A percentile compares a stretch with the other conserved stretches of the same genome.
Evolutionary conservation across 768 basidiomycete species (phyloP).

Genomic region (Tricholoma sp.): DNA sequence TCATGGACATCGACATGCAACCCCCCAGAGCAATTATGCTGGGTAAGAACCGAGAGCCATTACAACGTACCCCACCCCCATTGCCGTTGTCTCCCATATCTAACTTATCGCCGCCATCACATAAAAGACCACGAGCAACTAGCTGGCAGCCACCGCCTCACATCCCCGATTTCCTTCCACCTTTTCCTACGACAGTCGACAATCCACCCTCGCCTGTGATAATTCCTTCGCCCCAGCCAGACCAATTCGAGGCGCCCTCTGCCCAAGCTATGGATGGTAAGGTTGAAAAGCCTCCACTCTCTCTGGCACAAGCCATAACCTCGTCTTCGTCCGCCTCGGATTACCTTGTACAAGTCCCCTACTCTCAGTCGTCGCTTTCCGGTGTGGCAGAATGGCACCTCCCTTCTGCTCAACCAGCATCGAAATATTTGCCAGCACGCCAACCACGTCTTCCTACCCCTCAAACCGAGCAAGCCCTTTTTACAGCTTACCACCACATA

Average conservation of each 20-base stretch:
- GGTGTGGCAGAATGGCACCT: conserved; percentile 66
- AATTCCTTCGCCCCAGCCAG: conserved; percentile 30
- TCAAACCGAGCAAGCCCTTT: conserved; percentile 57
- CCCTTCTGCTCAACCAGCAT: conserved; percentile 35
- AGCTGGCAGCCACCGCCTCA: conserved; percentile 60
- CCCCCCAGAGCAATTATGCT: conserved; percentile 12
- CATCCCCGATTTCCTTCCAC: conserved; percentile 63
- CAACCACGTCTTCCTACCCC: conserved; percentile 32
- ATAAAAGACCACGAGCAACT: conserved; percentile 52
- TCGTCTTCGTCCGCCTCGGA: conserved; percentile 51
- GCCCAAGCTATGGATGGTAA: conserved; percentile 28
- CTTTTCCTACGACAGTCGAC: conserved; percentile 46
- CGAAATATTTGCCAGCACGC: conserved; percentile 8
- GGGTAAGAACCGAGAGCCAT: conserved; percentile 23
- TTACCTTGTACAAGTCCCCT: conserved; percentile 67
- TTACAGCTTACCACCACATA: conserved; percentile 72
- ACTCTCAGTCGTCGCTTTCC: conserved; percentile 67
- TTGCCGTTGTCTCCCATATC: conserved; percentile 54
- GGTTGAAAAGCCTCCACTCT: conserved; percentile 34
- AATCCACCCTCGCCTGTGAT: conserved; percentile 27
- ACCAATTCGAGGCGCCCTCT: conserved; percentile 23
- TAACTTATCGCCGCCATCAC: conserved; percentile 48
- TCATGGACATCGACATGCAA: conserved; percentile 26
- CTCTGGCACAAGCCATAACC: conserved; percentile 39
- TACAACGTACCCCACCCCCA: conserved; percentile 31